These are phyloP conservation scores for Pichia sp. DNA, from an alignment of 1,139 yeast genomes.

Conservation along the genomic window DNA sequence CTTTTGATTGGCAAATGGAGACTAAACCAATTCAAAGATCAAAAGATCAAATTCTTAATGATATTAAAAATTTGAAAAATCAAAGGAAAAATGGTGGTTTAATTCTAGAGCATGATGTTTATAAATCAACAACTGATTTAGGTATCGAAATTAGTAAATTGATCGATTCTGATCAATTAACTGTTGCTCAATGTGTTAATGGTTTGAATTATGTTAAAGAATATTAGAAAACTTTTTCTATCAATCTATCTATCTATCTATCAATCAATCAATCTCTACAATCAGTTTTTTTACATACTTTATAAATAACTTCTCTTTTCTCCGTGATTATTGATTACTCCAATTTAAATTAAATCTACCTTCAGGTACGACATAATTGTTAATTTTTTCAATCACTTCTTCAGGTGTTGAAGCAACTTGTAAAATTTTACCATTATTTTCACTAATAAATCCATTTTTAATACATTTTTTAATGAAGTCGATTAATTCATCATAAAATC, in stretches of 20 bases:
- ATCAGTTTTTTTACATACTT: not conserved
- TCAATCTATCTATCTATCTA: not conserved
- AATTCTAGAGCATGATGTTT: conserved; percentile 79
- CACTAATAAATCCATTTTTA: conserved; percentile 59
- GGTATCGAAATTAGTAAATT: conserved; percentile 52
- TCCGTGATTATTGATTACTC: conserved; percentile 42
- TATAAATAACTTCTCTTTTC: not conserved
- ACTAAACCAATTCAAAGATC: conserved; percentile 34
- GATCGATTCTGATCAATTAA: conserved; percentile 51
- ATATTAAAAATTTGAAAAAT: conserved; percentile 47
- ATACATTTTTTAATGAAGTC: conserved; percentile 52
- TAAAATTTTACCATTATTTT: conserved; percentile 59
- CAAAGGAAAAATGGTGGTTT: conserved; percentile 41
- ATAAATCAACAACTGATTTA: conserved; percentile 56
- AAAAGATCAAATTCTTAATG: conserved; percentile 45
- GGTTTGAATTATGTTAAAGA: conserved; percentile 37
- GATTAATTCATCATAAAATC: conserved; percentile 69
- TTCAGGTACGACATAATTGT: conserved; percentile 57
- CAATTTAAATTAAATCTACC: conserved; percentile 73
- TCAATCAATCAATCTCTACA: not conserved
- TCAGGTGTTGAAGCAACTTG: conserved; percentile 61
- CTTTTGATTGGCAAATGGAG: conserved; percentile 82
- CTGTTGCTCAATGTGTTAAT: conserved; percentile 79
- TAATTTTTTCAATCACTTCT: conserved; percentile 57
- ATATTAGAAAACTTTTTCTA: conserved; percentile 6